phyloP scores from a whole-genome alignment of 257 asterid genomes.

The Sherardia arvensis region DNA sequence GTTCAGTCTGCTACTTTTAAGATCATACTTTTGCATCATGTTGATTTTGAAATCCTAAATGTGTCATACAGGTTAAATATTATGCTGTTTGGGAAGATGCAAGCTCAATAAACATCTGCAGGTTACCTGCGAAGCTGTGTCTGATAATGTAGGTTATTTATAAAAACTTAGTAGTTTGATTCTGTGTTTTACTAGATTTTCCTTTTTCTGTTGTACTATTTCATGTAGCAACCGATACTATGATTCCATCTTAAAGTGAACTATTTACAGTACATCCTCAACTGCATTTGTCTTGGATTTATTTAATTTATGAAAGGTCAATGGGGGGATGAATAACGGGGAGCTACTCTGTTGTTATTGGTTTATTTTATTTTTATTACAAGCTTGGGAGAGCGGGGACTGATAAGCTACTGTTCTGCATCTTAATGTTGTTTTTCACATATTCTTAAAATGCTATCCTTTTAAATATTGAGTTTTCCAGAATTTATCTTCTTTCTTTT shows the following conservation, averaged over 20 bases:
- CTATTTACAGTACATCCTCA: neutral
- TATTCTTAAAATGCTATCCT: too few species aligned
- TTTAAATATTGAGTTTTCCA: too few species aligned
- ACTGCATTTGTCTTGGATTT: neutral
- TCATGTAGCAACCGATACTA: neutral
- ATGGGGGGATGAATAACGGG: neutral
- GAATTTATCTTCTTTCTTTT: too few species aligned
- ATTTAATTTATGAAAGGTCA: neutral
- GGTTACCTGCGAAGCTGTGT: neutral
- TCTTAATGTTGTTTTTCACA: too few species aligned
- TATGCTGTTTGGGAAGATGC: neutral
- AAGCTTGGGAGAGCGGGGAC: too few species aligned
- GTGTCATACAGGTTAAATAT: neutral
- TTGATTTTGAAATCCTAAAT: neutral
- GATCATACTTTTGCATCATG: neutral
- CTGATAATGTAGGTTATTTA: neutral
- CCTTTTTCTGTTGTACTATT: neutral
- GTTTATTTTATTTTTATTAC: too few species aligned
- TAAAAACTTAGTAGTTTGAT: neutral
- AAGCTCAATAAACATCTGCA: neutral
- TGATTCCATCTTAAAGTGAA: too few species aligned
- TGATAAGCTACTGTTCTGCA: too few species aligned
- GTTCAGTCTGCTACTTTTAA: neutral
- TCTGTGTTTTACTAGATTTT: neutral
- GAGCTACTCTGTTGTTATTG: neutral